Base-by-base conservation (phyloP, 2,329 filamentous ascomycete genomes). In the Trichothecium roseum region DNA sequence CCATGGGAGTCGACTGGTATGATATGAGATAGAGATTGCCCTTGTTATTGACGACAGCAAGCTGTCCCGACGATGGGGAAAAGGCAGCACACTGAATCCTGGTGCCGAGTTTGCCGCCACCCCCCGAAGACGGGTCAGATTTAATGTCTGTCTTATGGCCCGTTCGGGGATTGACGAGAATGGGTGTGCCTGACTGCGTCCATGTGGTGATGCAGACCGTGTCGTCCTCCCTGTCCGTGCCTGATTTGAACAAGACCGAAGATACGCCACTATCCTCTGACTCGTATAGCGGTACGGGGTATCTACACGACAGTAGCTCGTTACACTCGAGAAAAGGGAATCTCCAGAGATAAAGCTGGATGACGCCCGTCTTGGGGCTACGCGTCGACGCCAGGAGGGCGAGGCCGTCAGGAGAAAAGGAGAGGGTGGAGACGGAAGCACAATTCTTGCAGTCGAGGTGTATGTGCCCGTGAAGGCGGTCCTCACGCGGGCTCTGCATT, bases 101-200 rank as follows among this genome's bases (percentile, higher is more conserved):
- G 33, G 44, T 61, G 2, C 60, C 59, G 1, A 63, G 43, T 34
- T 52, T 59, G 29, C 52, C 52, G 28, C 53, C 49, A 13, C 47
- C 42, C 4, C 42, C 44, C 0, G 55, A 44, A 1, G 41, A 28
- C n/a, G n/a, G n/a, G 13, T 57, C 52, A 0, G 52, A 48, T 28
- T 47, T 53, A 24, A 63, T 52, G 6, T 57, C 53, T 8, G 45
- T 55, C 37, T 46, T 48, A 33, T 60, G 51, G 2, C 57, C 57
- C 30, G 55, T 54, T 32, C 51, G 47, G 8, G 59, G 58, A 34
- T 62, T 57, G 3, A 62, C 48, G 3, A 63, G 46, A 5, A 62
- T 41, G 1, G 60, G 60, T n/a, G 48, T 46, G 3, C 60, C 60
- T 2, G 57, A 62, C 39, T 62, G 60, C 2, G 60, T 63, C 60